Evolutionary conservation across 164 flowering plant genomes (phyloP).

Genomic region (Hamamelis virginiana): DNA sequence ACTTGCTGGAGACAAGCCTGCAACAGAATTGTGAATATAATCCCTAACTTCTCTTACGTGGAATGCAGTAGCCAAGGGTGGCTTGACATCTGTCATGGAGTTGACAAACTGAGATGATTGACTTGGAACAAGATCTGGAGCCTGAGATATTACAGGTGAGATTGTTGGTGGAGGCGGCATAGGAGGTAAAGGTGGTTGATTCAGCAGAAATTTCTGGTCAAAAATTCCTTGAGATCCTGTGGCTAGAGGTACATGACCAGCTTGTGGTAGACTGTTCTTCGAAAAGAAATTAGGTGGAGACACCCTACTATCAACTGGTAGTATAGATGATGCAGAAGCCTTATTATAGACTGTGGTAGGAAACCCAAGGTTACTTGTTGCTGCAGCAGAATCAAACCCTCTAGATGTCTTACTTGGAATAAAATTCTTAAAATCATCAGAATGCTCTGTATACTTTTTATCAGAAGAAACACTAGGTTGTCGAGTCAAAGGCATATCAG

Average conservation of each 20-base stretch:
- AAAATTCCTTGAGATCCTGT: slow-evolving; percentile 57
- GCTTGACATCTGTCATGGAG: slow-evolving; percentile 41
- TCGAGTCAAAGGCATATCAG: slow-evolving; percentile 61
- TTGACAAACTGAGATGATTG: slow-evolving; percentile 52
- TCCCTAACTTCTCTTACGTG: slow-evolving; percentile 43
- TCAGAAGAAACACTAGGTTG: slow-evolving; percentile 82
- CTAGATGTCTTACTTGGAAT: slow-evolving; percentile 26
- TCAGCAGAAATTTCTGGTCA: slow-evolving; percentile 53
- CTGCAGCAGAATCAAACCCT: slow-evolving; percentile 41
- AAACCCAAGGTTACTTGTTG: slow-evolving; percentile 34
- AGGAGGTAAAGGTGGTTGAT: slow-evolving; percentile 90
- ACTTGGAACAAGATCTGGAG: slow-evolving; percentile 36
- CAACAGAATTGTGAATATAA: background rate
- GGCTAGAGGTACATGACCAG: slow-evolving; percentile 23
- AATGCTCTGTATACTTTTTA: slow-evolving; percentile 55
- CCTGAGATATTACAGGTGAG: slow-evolving; percentile 50
- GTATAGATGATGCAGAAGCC: slow-evolving; percentile 37
- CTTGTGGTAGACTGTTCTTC: slow-evolving; percentile 45
- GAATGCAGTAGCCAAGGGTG: slow-evolving; percentile 37
- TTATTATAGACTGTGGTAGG: slow-evolving; percentile 36
- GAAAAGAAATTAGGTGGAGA: slow-evolving; percentile 35
- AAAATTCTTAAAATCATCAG: slow-evolving; percentile 54
- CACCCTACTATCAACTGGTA: slow-evolving; percentile 46
- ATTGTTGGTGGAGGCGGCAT: slow-evolving; percentile 72
- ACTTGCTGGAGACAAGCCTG: slow-evolving; percentile 12